Evolutionary conservation across 2,329 filamentous ascomycete species (phyloP), one percentile per base, ranked within the genome.

Genomic region (Neopestalotiopsis sp.): DNA sequence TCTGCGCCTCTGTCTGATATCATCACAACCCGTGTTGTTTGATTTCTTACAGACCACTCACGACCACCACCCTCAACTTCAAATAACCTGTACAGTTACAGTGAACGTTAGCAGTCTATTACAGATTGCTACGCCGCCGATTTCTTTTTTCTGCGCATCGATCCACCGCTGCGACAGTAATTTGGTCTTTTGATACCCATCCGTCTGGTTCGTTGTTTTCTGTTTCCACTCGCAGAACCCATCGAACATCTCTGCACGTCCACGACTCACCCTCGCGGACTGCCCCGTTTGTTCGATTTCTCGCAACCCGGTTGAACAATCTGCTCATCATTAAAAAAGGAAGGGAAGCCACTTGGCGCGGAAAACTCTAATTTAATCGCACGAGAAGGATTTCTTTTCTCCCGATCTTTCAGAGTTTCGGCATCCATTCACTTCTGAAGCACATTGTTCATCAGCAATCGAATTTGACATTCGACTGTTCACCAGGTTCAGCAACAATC

Each of bases 401-500:
- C 34, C 59, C 59, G 59, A 62, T 34, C 40, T 17, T 34, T n/a
- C 17, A 30, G 59, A 62, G 32, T 62, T 61, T 61, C 30, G 63
- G 63, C 63, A 58, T 56, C 13, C 65, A 61, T 67, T 67, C 65
- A 67, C 65, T 67, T 67, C 65, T 67, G 17, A 62, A 20, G 30
- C 59, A 40, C 32, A 40, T 56, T 53, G 20, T 30, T 30, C 20
- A 67, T 45, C 49, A 30, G 59, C 45, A 66, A 24, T 66, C 70
- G 69, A 66, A 67, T 71, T 71, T 70, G 70, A 71, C 61, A 71
- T 71, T 70, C 69, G 70, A 68, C 65, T 69, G 49, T 61, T 65
- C 42, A 53, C 20, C 45, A 53, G 17, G 10, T 61, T 56, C 45
- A 57, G 45, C 24, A 62, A 49, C 56, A 40, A 61, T 59, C 56